A percentile compares a stretch with the other conserved stretches of the same genome.
These are phyloP conservation scores for Xylaria sp. DNA, from an alignment of 2,329 filamentous ascomycete genomes.

Conservation along the genomic window DNA sequence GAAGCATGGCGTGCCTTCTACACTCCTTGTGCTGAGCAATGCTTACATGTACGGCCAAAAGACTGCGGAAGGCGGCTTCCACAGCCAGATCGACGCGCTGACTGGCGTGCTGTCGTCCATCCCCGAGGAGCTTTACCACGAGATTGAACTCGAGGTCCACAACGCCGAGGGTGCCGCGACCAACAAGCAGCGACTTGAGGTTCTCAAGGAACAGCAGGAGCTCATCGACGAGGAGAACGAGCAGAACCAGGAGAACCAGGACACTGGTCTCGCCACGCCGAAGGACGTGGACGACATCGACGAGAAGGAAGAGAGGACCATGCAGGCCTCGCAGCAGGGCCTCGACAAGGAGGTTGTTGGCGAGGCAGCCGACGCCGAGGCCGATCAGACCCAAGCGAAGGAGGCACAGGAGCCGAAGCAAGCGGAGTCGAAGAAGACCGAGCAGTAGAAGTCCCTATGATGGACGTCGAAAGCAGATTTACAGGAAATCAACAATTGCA, in stretches of 20 bases:
- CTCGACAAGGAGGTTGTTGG: constrained; percentile 52
- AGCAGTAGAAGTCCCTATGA: no score
- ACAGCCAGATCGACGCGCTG: constrained; percentile 88
- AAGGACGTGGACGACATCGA: constrained; percentile 93
- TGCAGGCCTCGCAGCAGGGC: constrained; percentile 52
- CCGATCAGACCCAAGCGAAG: constrained; percentile 45
- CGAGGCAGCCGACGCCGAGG: constrained; percentile 60
- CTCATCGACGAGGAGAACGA: constrained; percentile 96
- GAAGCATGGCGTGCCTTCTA: constrained; percentile 93
- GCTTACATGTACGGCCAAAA: constrained; percentile 92
- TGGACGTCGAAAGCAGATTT: no score
- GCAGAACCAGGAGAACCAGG: constrained; percentile 81
- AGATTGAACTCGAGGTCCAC: constrained; percentile 98
- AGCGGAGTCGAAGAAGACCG: constrained; percentile 24
- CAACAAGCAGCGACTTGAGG: constrained; percentile 98
- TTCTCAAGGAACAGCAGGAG: constrained; percentile 97
- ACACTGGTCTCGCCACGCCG: constrained; percentile 71
- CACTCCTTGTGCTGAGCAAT: constrained; percentile 91
- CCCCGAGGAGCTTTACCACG: constrained; percentile 97
- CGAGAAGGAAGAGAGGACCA: constrained; percentile 78
- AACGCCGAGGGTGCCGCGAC: constrained; percentile 95
- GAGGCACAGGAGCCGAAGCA: constrained; percentile 39
- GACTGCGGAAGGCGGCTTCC: constrained; percentile 77
- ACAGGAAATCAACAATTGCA: no score
- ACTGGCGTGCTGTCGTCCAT: constrained; percentile 92